A percentile compares a stretch with the other conserved stretches of the same genome.
phyloP scores from a whole-genome alignment of 2,329 filamentous ascomycete species.

The Botrytis tulipae region DNA sequence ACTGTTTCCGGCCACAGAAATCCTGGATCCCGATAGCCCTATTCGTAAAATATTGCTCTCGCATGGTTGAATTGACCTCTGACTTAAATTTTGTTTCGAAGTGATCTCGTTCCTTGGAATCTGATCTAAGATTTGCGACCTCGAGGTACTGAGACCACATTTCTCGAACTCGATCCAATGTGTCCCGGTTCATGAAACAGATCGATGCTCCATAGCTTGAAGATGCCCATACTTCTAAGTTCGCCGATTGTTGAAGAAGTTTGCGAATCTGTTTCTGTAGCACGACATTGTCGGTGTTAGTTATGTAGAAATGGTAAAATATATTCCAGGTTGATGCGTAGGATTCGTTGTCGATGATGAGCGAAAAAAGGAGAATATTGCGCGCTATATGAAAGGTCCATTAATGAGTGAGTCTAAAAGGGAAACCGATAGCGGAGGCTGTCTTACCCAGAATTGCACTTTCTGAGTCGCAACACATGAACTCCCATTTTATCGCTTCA shows the following conservation, averaged over 20 bases:
- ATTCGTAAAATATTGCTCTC: not conserved
- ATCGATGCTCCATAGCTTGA: slow-evolving; percentile 14
- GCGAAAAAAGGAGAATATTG: slow-evolving; percentile 16
- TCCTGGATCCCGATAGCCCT: not conserved
- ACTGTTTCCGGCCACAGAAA: too few species aligned
- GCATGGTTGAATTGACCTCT: not conserved
- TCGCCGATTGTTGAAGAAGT: slow-evolving; percentile 2
- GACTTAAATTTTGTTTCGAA: not conserved
- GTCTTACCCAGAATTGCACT: slow-evolving; percentile 1
- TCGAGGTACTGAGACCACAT: slow-evolving; percentile 13
- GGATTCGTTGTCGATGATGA: slow-evolving; percentile 16
- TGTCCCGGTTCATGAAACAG: slow-evolving; percentile 13
- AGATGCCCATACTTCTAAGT: slow-evolving; percentile 11
- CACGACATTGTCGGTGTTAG: slow-evolving; percentile 2
- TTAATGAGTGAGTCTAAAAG: not conserved
- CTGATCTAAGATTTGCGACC: not conserved
- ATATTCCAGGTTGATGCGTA: slow-evolving; percentile 15
- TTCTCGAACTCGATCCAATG: slow-evolving; percentile 9
- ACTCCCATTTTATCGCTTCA: not conserved
- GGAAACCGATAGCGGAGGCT: too few species aligned
- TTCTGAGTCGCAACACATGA: slow-evolving; percentile 10
- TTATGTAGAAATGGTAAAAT: slow-evolving; percentile 21
- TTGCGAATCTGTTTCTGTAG: slow-evolving; percentile 13
- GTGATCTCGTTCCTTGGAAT: not conserved
- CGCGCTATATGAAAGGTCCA: slow-evolving; percentile 14